These are phyloP conservation scores for Colletotrichum navitas DNA, from an alignment of 2,329 filamentous ascomycete species.

Conservation along the genomic window DNA sequence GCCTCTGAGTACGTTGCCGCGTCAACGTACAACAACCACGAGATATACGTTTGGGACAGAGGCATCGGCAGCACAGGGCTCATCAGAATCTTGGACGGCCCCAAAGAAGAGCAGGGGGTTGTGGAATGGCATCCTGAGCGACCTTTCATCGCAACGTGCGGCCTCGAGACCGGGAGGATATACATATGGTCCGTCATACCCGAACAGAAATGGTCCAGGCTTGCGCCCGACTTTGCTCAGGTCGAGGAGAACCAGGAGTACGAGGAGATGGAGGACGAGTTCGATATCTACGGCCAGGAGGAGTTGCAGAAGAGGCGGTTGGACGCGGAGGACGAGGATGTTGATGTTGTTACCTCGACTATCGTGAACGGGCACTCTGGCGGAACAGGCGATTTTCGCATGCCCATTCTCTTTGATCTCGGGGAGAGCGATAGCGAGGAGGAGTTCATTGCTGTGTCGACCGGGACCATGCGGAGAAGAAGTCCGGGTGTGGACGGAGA, in stretches of 20 bases:
- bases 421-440: conserved; percentile 97
- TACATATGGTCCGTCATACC: conserved; percentile 97
- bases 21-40: conserved; percentile 97
- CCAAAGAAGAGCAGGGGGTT: conserved; percentile 94
- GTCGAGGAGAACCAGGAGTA: conserved; percentile 99
- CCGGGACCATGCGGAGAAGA: conserved; percentile 88
- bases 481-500: conserved; percentile 82
- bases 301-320: conserved; percentile 92
- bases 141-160: conserved; percentile 89
- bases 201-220: conserved; percentile 95
- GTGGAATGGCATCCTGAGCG: conserved; percentile 97
- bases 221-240: conserved; percentile 96
- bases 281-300: conserved; percentile 95
- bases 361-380: conserved; percentile 69
- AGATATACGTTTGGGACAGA: conserved; percentile 98
- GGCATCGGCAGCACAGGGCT: conserved; percentile 82
- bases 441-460: conserved; percentile 77
- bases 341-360: conserved; percentile 85
- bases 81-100: conserved; percentile 96
- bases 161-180: conserved; percentile 91
- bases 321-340: conserved; percentile 91
- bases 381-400: conserved; percentile 71
- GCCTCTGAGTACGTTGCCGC: conserved; percentile 96
- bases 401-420: conserved; percentile 94
- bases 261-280: conserved; percentile 94